A percentile compares a stretch with the other conserved stretches of the same genome.
Evolutionary conservation across 116 monocot species (phyloP).

Genomic region (Phalaenopsis hybrid): DNA sequence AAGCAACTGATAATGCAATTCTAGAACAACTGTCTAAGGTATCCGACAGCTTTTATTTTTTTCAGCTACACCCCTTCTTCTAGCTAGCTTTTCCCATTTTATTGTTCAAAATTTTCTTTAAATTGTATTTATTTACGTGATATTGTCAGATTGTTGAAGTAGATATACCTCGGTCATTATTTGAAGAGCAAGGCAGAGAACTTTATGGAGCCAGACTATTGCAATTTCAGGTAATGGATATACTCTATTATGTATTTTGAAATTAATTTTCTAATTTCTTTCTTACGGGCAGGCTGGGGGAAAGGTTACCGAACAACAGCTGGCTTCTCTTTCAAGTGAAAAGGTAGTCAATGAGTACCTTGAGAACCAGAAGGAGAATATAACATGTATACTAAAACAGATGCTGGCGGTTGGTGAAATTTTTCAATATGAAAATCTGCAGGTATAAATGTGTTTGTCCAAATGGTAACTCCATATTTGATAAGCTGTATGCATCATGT

Average conservation of each 20-base stretch:
- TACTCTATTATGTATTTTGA: neutral
- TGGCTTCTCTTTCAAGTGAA: slow-evolving; percentile 77
- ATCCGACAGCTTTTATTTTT: neutral
- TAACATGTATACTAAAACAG: slow-evolving; percentile 74
- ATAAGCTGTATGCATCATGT: neutral
- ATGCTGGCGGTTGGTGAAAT: slow-evolving; percentile 88
- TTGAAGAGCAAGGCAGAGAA: slow-evolving; percentile 98
- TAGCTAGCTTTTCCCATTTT: neutral
- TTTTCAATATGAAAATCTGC: slow-evolving; percentile 80
- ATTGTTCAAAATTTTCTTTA: neutral
- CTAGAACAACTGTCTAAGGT: slow-evolving; percentile 86
- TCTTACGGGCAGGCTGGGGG: slow-evolving; percentile 39
- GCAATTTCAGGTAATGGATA: slow-evolving; percentile 62
- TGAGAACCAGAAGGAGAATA: slow-evolving; percentile 63
- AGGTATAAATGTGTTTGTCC: slow-evolving; percentile 32
- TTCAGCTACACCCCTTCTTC: neutral
- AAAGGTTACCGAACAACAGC: slow-evolving; percentile 60
- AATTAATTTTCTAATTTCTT: slow-evolving; percentile 8
- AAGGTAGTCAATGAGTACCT: slow-evolving; percentile 68
- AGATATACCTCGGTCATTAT: slow-evolving; percentile 82
- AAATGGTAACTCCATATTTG: neutral
- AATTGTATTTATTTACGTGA: slow-evolving; percentile 3
- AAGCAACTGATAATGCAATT: slow-evolving; percentile 99
- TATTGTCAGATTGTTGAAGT: slow-evolving; percentile 77
- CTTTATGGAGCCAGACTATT: slow-evolving; percentile 85